Percentiles rank a stretch among this genome's conserved stretches.
These are phyloP conservation scores for Cucumis hystrix DNA, from an alignment of 306 rosid genomes.

Conservation along the genomic window DNA sequence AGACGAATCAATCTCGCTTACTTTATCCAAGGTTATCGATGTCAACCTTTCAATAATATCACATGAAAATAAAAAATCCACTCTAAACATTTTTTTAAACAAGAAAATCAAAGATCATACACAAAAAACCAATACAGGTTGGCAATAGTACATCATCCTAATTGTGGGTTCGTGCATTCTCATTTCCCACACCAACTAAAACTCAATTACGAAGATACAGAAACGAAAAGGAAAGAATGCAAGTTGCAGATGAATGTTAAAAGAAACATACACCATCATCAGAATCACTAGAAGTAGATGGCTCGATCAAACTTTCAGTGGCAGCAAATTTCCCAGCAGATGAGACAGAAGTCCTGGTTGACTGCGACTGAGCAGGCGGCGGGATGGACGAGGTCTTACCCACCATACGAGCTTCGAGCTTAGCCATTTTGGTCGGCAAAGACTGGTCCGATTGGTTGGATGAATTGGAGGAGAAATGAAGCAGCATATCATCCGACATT, in stretches of 20 bases:
- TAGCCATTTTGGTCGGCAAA: slow-evolving; percentile 86
- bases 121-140: neutral
- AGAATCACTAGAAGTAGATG: slow-evolving; percentile 86
- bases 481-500: slow-evolving; percentile 91
- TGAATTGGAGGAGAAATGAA: slow-evolving; percentile 95
- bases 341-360: slow-evolving; percentile 51
- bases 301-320: slow-evolving; percentile 44
- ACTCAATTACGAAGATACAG: slow-evolving; percentile 1
- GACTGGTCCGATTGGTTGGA: slow-evolving; percentile 98
- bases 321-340: slow-evolving; percentile 43
- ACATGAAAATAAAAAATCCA: neutral
- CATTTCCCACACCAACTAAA: neutral
- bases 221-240: neutral
- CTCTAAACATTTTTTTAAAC: no score
- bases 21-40: neutral
- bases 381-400: slow-evolving; percentile 58
- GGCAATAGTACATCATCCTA: neutral
- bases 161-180: neutral
- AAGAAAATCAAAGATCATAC: neutral
- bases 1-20: neutral
- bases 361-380: slow-evolving; percentile 27
- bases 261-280: slow-evolving; percentile 66
- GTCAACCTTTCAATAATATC: neutral
- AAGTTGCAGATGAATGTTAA: slow-evolving; percentile 2
- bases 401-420: slow-evolving; percentile 95